Conservation (phyloP, 257 asterid species). For the Salvia miltiorrhiza region DNA sequence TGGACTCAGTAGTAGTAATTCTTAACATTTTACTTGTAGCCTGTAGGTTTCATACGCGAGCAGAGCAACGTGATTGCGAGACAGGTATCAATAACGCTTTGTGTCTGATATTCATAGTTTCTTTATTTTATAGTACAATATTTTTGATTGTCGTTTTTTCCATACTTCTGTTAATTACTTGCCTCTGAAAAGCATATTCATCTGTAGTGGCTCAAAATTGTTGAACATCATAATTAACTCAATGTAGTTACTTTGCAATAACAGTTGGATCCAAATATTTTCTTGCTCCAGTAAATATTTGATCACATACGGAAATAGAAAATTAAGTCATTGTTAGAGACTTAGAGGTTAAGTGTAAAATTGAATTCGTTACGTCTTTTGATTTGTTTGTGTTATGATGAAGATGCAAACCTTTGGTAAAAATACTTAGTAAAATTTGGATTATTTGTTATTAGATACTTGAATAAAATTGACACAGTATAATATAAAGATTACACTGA, state of each 20-base stretch:
- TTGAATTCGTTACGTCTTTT: background rate
- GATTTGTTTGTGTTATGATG: constrained; percentile 11
- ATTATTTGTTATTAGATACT: constrained; percentile 1
- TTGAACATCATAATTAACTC: background rate
- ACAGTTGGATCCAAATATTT: background rate
- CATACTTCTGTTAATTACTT: constrained; percentile 5
- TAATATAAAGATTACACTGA: background rate
- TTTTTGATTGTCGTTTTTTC: background rate
- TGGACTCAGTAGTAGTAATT: constrained; percentile 13
- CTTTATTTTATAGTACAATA: background rate
- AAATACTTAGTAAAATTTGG: background rate
- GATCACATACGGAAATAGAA: background rate
- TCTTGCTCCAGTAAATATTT: background rate
- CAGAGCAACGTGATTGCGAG: constrained; percentile 78
- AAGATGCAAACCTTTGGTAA: background rate
- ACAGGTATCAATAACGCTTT: constrained; percentile 75
- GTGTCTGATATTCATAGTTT: constrained; percentile 12
- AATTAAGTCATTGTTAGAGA: background rate
- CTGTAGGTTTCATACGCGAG: constrained; percentile 93
- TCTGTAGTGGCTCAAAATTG: background rate
- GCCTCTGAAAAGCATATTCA: constrained; percentile 12
- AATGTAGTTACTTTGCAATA: constrained; percentile 14
- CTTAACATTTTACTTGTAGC: constrained; percentile 48
- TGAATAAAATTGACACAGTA: background rate
- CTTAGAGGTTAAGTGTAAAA: background rate